A percentile compares a stretch with the other conserved stretches of the same genome.
These are phyloP conservation scores for Daucus carota DNA, from an alignment of 129 eudicot genomes.

Conservation along the genomic window DNA sequence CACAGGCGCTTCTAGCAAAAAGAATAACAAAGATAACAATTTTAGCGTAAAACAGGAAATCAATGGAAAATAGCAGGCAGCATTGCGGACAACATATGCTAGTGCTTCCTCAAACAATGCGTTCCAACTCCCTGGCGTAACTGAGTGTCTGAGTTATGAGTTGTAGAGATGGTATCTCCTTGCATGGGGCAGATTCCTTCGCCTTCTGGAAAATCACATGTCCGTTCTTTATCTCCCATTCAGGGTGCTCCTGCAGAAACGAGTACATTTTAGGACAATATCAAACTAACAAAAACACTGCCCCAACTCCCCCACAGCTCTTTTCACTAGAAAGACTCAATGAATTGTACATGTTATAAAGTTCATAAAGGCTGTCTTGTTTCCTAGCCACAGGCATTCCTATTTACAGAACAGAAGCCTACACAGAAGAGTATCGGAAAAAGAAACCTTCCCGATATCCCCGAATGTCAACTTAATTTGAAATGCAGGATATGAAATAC, in stretches of 20 bases:
- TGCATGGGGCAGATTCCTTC: slow-evolving; percentile 70
- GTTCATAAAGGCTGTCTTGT: neutral
- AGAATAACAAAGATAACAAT: neutral
- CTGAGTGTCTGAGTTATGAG: slow-evolving; percentile 86
- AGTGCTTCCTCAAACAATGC: slow-evolving; percentile 54
- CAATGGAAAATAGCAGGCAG: neutral
- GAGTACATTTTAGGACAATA: neutral
- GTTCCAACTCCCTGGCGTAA: slow-evolving; percentile 88
- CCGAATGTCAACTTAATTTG: no score
- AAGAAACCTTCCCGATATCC: no score
- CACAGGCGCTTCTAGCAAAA: neutral
- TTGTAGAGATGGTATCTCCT: slow-evolving; percentile 86
- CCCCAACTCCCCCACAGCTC: neutral
- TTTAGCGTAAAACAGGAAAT: neutral
- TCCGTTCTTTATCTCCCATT: slow-evolving; percentile 89
- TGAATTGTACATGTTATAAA: neutral
- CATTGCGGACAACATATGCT: neutral
- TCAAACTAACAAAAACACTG: neutral
- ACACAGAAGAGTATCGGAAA: neutral
- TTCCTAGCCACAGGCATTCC: neutral
- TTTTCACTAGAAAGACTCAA: neutral
- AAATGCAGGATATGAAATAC: no score
- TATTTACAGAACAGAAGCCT: neutral
- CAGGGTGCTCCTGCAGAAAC: slow-evolving; percentile 73
- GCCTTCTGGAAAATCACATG: slow-evolving; percentile 63